phyloP scores from a whole-genome alignment of 257 asterid species.

The Scutellaria barbata region DNA sequence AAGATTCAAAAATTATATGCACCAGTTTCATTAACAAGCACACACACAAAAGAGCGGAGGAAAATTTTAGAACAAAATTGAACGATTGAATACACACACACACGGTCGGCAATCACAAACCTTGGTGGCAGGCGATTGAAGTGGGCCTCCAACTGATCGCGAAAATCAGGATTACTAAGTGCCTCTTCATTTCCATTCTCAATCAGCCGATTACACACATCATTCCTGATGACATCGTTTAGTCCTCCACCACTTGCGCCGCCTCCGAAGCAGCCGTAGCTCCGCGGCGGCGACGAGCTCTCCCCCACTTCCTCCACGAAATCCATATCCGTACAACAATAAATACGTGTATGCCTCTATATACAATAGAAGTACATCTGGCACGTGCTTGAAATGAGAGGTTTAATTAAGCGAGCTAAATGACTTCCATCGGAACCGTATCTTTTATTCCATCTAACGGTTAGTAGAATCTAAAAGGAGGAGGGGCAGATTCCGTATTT shows the following conservation, averaged over 20 bases:
- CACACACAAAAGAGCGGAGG: neutral
- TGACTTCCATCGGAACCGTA: constrained; percentile 48
- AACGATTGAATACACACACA: constrained; percentile 29
- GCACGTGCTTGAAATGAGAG: constrained; percentile 23
- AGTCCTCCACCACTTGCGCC: constrained; percentile 49
- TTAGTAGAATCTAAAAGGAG: constrained; percentile 49
- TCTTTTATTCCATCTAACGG: constrained; percentile 46
- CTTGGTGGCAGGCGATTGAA: constrained; percentile 88
- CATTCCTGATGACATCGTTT: constrained; percentile 59
- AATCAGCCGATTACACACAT: constrained; percentile 70
- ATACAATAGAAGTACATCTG: constrained; percentile 1
- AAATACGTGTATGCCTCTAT: constrained; percentile 4
- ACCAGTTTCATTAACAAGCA: constrained; percentile 20
- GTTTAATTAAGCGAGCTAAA: constrained; percentile 33
- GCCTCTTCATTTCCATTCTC: constrained; percentile 74
- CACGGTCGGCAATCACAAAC: constrained; percentile 36
- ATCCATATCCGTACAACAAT: constrained; percentile 53
- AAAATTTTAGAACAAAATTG: constrained; percentile 15
- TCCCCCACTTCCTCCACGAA: constrained; percentile 88
- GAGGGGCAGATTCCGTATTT: constrained; percentile 35
- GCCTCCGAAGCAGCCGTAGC: constrained; percentile 65
- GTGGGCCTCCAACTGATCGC: constrained; percentile 76
- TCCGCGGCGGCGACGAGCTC: constrained; percentile 91
- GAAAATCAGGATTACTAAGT: constrained; percentile 60
- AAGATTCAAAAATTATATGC: constrained; percentile 3